Evolutionary conservation across 1,139 yeast genomes (phyloP).

Genomic region (Yueomyces sp.): DNA sequence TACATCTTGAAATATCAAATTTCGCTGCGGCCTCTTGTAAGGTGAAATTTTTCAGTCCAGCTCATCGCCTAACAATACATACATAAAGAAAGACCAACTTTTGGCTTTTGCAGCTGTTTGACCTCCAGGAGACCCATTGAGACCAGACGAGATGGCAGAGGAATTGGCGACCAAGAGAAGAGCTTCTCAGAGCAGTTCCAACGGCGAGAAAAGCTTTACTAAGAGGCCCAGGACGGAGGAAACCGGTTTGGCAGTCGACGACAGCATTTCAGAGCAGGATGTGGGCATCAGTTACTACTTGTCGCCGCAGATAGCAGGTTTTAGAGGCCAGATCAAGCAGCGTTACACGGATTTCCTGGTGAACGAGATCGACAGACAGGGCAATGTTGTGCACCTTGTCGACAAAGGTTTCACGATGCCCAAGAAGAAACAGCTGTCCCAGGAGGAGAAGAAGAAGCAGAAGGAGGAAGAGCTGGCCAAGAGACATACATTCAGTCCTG

Average conservation of each 20-base stretch:
- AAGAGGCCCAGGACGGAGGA: conserved; percentile 6
- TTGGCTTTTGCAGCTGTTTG: no score
- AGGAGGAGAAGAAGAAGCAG: conserved; percentile 29
- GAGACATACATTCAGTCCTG: conserved; percentile 34
- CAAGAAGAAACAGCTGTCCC: conserved; percentile 38
- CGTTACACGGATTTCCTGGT: conserved; percentile 92
- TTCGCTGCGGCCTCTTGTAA: no score
- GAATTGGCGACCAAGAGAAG: neutral
- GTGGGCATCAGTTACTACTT: conserved; percentile 78
- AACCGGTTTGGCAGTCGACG: conserved; percentile 1
- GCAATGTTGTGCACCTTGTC: conserved; percentile 57
- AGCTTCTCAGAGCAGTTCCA: neutral
- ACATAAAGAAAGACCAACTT: no score
- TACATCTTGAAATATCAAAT: no score
- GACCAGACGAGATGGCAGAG: neutral
- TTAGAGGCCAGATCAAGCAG: conserved; percentile 70
- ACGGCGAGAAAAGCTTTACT: neutral
- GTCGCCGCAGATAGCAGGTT: conserved; percentile 45
- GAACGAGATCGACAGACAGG: conserved; percentile 63
- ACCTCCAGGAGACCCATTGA: no score
- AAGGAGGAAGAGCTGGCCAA: conserved; percentile 28
- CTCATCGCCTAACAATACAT: neutral
- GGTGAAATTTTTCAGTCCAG: neutral
- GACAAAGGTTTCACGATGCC: conserved; percentile 56
- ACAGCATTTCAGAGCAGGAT: conserved; percentile 39